Base-by-base conservation (phyloP, 108 stramenopile genomes). In the Conticribra guillardii region DNA sequence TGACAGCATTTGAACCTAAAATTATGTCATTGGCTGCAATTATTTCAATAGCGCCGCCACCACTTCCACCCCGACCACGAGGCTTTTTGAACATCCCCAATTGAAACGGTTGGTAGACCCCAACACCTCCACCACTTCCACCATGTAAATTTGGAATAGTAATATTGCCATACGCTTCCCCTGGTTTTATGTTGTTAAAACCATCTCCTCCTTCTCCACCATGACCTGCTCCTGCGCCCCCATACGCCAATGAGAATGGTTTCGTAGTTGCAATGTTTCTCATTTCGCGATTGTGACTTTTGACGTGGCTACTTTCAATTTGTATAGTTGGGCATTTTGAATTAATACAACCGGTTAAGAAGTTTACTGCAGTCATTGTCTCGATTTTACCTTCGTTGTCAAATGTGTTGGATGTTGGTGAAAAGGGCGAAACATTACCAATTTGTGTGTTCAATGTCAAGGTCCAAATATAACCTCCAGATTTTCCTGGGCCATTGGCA, bases 21-120 rank as follows among this genome's bases (percentile, higher is more conserved):
- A 82, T 52, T 4, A 96, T 77, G 44, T 96, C 91, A 60, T 88
- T 92, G 23, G 75, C 32, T 23, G 89, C 88, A 1, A 89, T 71
- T 29, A 92, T 75, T 75, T 90, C 89, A 51, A 92, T 84, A n/a
- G 91, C 91, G 19, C 91, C 91, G 16, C 91, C 91, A 4, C 89
- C 91, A 54, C 80, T 84, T 4, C 91, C 91, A n/a, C 89, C 91
- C 16, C 84, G 49, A 7, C 84, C 87, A 24, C 76, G 30, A 26
- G 84, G 64, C 29, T 54, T 24, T 28, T 58, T 69, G 50, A 76
- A 80, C 21, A 65, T 18, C 60, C 56, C 68, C 17, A 78, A 58
- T 29, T 75, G 68, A 73, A 84, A 88, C 17, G 84, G 87, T 27
- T 82, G 59, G 1, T 46, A 56, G 16, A 59, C 67, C n/a, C 81